Evolutionary conservation across 2,329 filamentous ascomycete genomes (phyloP).

Genomic region (Hypocreales sp.): DNA sequence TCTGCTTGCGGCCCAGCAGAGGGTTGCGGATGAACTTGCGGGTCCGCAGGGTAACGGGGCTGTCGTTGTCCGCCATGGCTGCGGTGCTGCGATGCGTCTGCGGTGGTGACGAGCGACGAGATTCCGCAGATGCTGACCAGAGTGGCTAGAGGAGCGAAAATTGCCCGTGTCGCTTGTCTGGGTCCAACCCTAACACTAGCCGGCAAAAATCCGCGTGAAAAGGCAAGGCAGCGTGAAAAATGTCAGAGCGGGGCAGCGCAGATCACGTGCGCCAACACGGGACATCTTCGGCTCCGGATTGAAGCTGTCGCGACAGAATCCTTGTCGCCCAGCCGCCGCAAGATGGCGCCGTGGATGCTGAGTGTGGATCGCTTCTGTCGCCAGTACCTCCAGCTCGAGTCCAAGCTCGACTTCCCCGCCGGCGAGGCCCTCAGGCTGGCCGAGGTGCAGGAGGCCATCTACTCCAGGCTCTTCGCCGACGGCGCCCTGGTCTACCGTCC

Average conservation of each 20-base stretch:
- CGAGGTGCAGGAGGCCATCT: conserved; percentile 51
- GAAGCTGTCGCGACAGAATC: too few species aligned
- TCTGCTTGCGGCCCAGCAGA: conserved; percentile 96
- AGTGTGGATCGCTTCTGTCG: conserved; percentile 40
- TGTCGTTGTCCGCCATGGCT: conserved; percentile 80
- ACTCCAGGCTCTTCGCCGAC: conserved; percentile 48
- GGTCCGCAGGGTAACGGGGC: conserved; percentile 75
- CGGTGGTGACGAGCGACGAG: conserved; percentile 14
- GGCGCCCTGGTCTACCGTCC: conserved; percentile 39
- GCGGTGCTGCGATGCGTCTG: conserved; percentile 26
- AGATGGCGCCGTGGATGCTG: conserved; percentile 3
- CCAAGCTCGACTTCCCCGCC: conserved; percentile 47
- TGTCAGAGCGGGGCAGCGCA: too few species aligned
- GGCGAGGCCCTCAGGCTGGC: conserved; percentile 39
- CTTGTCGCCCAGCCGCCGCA: too few species aligned
- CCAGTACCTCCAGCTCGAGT: conserved; percentile 69
- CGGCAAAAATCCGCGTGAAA: too few species aligned
- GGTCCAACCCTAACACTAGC: conserved; percentile 3
- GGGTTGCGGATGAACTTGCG: conserved; percentile 99
- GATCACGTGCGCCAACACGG: too few species aligned
- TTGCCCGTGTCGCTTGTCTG: too few species aligned
- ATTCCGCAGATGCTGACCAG: conserved; percentile 1
- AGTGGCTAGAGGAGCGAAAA: too few species aligned
- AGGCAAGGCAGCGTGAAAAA: too few species aligned
- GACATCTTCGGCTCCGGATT: too few species aligned